These are phyloP conservation scores for Rubia peregrina DNA, from an alignment of 305 asterid genomes.

Conservation along the genomic window DNA sequence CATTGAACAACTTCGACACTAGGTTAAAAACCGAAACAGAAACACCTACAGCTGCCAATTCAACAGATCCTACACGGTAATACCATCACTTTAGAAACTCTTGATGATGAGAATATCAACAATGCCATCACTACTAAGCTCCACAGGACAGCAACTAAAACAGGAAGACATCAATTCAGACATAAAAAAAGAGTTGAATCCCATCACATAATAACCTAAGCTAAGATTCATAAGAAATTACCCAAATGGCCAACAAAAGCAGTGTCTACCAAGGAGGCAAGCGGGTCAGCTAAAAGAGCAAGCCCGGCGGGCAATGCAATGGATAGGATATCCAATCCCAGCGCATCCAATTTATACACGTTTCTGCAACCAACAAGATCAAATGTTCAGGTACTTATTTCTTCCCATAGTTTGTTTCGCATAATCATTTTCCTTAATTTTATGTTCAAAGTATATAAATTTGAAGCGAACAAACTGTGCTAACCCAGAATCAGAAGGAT, in stretches of 20 bases:
- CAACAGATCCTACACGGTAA: constrained; percentile 61
- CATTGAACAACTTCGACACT: constrained; percentile 82
- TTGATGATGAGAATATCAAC: not conserved
- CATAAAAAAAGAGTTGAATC: not conserved
- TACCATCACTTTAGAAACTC: constrained; percentile 3
- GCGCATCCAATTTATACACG: constrained; percentile 45
- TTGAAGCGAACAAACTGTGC: not conserved
- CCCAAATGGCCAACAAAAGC: constrained; percentile 93
- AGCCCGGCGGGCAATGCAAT: constrained; percentile 85
- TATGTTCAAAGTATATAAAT: not conserved
- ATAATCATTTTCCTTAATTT: not conserved
- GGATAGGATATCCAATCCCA: constrained; percentile 66
- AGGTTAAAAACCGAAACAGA: constrained; percentile 83
- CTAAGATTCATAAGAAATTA: constrained; percentile 20
- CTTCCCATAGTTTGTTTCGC: not conserved
- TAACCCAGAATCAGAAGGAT: constrained; percentile 3
- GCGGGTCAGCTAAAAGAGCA: constrained; percentile 91
- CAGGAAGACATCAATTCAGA: not conserved
- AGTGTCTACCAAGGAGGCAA: constrained; percentile 76
- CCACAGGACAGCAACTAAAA: not conserved
- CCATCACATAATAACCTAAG: constrained; percentile 5
- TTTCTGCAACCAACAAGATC: constrained; percentile 33
- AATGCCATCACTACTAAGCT: not conserved
- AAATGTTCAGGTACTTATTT: not conserved
- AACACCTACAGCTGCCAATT: constrained; percentile 90